Evolutionary conservation across 2,329 filamentous ascomycete genomes (phyloP).

Genomic region (Arachnomyces sp.): DNA sequence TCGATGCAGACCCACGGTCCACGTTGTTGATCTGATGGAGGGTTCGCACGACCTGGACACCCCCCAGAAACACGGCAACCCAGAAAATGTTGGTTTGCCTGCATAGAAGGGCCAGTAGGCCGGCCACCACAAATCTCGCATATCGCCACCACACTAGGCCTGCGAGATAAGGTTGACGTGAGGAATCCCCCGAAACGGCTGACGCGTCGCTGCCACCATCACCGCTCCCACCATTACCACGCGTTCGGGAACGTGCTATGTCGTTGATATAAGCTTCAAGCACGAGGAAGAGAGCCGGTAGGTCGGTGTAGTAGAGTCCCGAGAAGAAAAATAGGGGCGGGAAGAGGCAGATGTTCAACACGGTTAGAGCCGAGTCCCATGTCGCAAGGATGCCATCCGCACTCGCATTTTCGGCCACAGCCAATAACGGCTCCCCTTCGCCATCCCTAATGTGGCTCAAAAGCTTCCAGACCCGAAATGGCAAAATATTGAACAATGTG

Average conservation of each 20-base stretch:
- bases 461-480: conserved; percentile 45
- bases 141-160: conserved; percentile 15
- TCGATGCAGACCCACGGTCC: too few species aligned
- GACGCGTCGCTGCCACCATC: conserved; percentile 7
- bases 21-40: conserved; percentile 18
- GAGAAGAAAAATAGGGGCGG: conserved; percentile 95
- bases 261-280: conserved; percentile 56
- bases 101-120: conserved; percentile 62
- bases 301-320: conserved; percentile 88
- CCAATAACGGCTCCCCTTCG: neutral
- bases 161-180: conserved; percentile 3
- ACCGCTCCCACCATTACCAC: too few species aligned
- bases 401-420: conserved; percentile 2
- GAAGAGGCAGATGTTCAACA: conserved; percentile 74
- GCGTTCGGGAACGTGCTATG: neutral
- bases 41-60: conserved; percentile 33
- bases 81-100: conserved; percentile 97
- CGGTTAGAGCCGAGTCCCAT: conserved; percentile 27
- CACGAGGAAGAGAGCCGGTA: conserved; percentile 70
- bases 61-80: conserved; percentile 52
- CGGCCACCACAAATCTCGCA: conserved; percentile 45
- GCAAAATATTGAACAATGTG: conserved; percentile 28
- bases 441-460: conserved; percentile 40
- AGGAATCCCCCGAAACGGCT: conserved; percentile 7
- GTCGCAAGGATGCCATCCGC: conserved; percentile 12